Conservation (phyloP, 805 yeast species). For the Candida boleticola region DNA sequence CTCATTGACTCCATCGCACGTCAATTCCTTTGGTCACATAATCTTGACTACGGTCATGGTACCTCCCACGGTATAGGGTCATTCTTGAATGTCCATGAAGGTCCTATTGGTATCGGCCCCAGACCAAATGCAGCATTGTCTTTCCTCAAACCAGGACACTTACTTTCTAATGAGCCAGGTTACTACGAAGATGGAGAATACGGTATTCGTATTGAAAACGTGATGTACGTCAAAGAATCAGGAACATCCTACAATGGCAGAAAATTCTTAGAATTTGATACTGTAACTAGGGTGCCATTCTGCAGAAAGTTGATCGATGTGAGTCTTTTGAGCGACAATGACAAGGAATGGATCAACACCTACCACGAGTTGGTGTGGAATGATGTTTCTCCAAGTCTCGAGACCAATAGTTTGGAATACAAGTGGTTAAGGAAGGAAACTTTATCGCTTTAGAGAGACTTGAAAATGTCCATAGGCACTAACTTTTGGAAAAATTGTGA, state of each 20-base stretch:
- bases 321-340: slow-evolving; percentile 54
- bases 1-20: slow-evolving; percentile 58
- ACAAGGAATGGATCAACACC: slow-evolving; percentile 63
- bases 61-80: slow-evolving; percentile 68
- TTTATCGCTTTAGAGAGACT: slow-evolving; percentile 17
- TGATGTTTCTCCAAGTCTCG: slow-evolving; percentile 41
- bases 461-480: no score
- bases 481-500: no score
- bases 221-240: slow-evolving; percentile 45
- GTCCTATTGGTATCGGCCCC: slow-evolving; percentile 62
- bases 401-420: slow-evolving; percentile 35
- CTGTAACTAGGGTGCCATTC: slow-evolving; percentile 83
- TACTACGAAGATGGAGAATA: slow-evolving; percentile 58
- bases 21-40: slow-evolving; percentile 54
- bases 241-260: slow-evolving; percentile 50
- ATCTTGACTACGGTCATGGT: slow-evolving; percentile 61
- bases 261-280: slow-evolving; percentile 68
- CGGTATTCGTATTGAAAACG: slow-evolving; percentile 56
- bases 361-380: slow-evolving; percentile 62
- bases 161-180: slow-evolving; percentile 63
- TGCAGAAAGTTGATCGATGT: slow-evolving; percentile 72
- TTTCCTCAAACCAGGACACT: slow-evolving; percentile 49
- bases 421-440: slow-evolving; percentile 55
- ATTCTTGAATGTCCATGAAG: slow-evolving; percentile 60
- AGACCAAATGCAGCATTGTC: slow-evolving; percentile 47